Percentiles rank a stretch among this genome's conserved stretches.
These are phyloP conservation scores for Euphorbia pulcherrima DNA, from an alignment of 345 rosid species.

Conservation along the genomic window DNA sequence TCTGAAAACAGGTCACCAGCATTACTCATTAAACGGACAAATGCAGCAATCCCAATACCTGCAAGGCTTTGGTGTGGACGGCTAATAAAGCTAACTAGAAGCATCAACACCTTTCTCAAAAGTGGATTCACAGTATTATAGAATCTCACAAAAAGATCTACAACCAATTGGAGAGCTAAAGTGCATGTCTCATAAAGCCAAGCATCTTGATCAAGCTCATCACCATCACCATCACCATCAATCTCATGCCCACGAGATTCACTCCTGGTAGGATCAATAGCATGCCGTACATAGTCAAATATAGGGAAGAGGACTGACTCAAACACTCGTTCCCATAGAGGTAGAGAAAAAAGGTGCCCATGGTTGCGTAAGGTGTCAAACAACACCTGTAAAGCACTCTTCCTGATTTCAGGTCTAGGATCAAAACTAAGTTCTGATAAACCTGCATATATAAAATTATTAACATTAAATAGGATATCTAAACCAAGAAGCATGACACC, in stretches of 20 bases:
- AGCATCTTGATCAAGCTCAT: conserved; percentile 90
- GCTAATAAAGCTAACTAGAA: conserved; percentile 82
- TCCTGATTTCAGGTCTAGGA: conserved; percentile 96
- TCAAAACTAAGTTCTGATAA: conserved; percentile 97
- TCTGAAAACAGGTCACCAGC: conserved; percentile 83
- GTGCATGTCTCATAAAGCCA: conserved; percentile 99
- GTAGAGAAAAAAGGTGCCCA: conserved; percentile 83
- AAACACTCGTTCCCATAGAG: conserved; percentile 83
- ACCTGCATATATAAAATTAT: conserved; percentile 47
- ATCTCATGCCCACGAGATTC: conserved; percentile 55
- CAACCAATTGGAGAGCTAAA: conserved; percentile 93
- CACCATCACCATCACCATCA: conserved; percentile 44
- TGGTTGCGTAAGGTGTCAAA: conserved; percentile 93
- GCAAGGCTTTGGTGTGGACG: conserved; percentile 99
- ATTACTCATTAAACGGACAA: conserved; percentile 95
- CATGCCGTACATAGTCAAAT: conserved; percentile 94
- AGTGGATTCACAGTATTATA: conserved; percentile 91
- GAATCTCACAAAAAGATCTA: conserved; percentile 95
- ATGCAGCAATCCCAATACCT: conserved; percentile 96
- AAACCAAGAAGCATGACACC: background rate
- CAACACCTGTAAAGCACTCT: conserved; percentile 83
- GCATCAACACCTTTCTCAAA: conserved; percentile 66
- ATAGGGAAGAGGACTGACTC: conserved; percentile 94
- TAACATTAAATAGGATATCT: background rate
- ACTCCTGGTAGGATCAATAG: conserved; percentile 92